These are phyloP conservation scores for Aspergillus sp. DNA, from an alignment of 2,329 filamentous ascomycete genomes.

Conservation along the genomic window DNA sequence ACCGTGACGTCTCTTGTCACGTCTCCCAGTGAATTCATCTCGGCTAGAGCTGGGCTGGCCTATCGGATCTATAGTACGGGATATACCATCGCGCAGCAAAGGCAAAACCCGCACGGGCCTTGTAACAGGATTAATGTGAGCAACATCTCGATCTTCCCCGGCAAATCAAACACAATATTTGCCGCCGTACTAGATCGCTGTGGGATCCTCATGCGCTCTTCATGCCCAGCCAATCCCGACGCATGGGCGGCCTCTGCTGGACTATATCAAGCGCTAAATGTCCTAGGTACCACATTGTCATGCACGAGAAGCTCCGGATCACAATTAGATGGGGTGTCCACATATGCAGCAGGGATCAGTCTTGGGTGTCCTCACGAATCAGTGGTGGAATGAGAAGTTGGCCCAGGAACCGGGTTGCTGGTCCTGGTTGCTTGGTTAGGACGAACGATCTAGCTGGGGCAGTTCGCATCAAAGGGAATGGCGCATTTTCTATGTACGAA, in stretches of 20 bases:
- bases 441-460: no score
- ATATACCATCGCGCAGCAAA: neutral
- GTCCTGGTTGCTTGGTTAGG: neutral
- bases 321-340: neutral
- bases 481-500: neutral
- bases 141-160: neutral
- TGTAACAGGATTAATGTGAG: neutral
- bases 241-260: neutral
- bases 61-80: neutral
- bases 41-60: neutral
- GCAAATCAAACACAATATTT: neutral
- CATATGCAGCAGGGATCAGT: neutral
- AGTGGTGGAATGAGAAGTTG: neutral
- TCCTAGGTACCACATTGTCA: neutral
- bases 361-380: neutral
- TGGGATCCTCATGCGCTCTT: neutral
- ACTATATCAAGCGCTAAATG: neutral
- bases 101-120: neutral
- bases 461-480: no score
- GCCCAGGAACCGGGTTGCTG: neutral
- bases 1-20: neutral
- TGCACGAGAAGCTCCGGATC: conserved; percentile 4
- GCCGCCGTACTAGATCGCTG: neutral
- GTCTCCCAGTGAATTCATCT: neutral
- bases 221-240: neutral